Evolutionary conservation across 1,284 basidiomycete genomes (phyloP).

Genomic region (Vanrija pseudolonga): DNA sequence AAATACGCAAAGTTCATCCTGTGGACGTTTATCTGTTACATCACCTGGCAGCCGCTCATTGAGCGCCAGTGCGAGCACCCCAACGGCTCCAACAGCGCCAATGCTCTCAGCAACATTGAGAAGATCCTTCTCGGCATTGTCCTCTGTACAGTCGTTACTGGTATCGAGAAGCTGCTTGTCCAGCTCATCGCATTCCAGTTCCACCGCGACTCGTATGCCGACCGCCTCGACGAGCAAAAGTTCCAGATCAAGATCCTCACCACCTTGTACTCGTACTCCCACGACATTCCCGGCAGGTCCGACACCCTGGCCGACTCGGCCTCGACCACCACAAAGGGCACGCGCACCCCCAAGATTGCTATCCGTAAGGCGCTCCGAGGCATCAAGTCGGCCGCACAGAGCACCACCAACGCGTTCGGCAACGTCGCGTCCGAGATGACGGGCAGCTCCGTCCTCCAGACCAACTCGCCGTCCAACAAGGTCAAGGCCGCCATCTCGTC

Average conservation of each 20-base stretch:
- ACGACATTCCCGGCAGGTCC: conserved; percentile 63
- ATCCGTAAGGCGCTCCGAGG: conserved; percentile 71
- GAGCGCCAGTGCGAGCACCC: conserved; percentile 27
- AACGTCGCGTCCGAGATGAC: conserved; percentile 57
- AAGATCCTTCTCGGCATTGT: conserved; percentile 64
- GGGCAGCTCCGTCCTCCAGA: conserved; percentile 71
- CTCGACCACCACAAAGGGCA: conserved; percentile 46
- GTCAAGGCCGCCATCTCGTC: conserved; percentile 74
- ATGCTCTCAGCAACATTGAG: conserved; percentile 22
- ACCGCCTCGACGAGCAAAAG: conserved; percentile 80
- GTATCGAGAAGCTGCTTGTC: conserved; percentile 79
- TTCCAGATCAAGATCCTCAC: conserved; percentile 70
- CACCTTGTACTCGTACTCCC: conserved; percentile 72
- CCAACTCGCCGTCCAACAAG: conserved; percentile 78
- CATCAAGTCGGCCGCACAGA: conserved; percentile 67
- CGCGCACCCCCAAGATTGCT: conserved; percentile 60
- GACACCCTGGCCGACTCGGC: conserved; percentile 59
- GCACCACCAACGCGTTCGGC: conserved; percentile 74
- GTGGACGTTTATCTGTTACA: conserved; percentile 66
- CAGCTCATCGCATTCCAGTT: conserved; percentile 76
- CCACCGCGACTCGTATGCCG: conserved; percentile 84
- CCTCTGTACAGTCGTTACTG: conserved; percentile 66
- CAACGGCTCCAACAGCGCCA: conserved; percentile 3
- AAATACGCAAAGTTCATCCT: conserved; percentile 62
- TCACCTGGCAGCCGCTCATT: conserved; percentile 67